A percentile compares a stretch with the other conserved stretches of the same genome.
These are phyloP conservation scores for Ogataea allantospora DNA, from an alignment of 805 yeast genomes.

Conservation along the genomic window DNA sequence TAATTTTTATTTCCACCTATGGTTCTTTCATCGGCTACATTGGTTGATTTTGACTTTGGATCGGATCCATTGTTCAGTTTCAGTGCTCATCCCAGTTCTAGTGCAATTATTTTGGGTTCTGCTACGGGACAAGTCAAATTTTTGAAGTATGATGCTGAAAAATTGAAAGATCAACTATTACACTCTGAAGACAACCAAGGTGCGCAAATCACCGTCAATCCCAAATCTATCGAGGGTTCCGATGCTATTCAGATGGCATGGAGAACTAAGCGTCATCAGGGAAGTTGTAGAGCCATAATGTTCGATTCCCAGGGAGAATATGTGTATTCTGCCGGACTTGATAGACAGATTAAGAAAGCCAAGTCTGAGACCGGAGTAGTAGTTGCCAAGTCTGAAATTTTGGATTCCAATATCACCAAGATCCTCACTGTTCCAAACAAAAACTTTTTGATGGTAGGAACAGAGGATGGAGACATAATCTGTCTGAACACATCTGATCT, in stretches of 20 bases:
- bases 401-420: slow-evolving; percentile 36
- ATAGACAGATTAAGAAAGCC: slow-evolving; percentile 75
- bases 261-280: slow-evolving; percentile 90
- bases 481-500: slow-evolving; percentile 60
- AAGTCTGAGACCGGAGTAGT: slow-evolving; percentile 74
- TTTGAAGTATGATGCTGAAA: slow-evolving; percentile 52
- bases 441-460: slow-evolving; percentile 53
- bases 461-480: slow-evolving; percentile 68
- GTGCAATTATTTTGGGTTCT: slow-evolving; percentile 66
- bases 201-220: slow-evolving; percentile 29
- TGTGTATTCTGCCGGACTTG: slow-evolving; percentile 75
- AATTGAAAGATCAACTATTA: slow-evolving; percentile 36
- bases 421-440: slow-evolving; percentile 45
- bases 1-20: slow-evolving; percentile 24
- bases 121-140: slow-evolving; percentile 77
- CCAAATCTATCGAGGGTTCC: slow-evolving; percentile 25
- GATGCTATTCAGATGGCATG: slow-evolving; percentile 46
- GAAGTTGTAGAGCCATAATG: slow-evolving; percentile 72
- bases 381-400: slow-evolving; percentile 42
- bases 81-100: slow-evolving; percentile 74
- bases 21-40: slow-evolving; percentile 43
- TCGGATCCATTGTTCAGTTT: slow-evolving; percentile 69
- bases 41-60: slow-evolving; percentile 44
- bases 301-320: slow-evolving; percentile 62
- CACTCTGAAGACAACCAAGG: slow-evolving; percentile 27